Evolutionary conservation across 2,329 filamentous ascomycete species (phyloP).

Genomic region (Penicillium glabrum): DNA sequence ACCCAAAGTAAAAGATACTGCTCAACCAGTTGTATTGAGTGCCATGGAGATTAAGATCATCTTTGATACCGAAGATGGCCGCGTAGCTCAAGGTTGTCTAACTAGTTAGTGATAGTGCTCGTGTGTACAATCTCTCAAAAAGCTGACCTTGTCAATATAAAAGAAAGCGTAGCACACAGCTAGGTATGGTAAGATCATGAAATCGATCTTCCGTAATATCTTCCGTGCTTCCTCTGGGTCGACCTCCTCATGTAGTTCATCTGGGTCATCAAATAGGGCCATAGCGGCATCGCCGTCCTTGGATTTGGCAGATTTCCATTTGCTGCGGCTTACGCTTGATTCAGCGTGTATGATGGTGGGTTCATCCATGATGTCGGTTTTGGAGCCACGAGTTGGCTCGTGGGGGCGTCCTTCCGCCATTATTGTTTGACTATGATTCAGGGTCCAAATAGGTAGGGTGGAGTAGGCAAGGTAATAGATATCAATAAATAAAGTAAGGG

Average conservation of each 20-base stretch:
- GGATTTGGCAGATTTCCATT: conserved; percentile 30
- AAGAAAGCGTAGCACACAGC: conserved; percentile 56
- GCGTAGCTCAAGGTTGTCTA: conserved; percentile 62
- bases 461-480: neutral
- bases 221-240: conserved; percentile 49
- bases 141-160: conserved; percentile 47
- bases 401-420: conserved; percentile 14
- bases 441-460: neutral
- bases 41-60: conserved; percentile 58
- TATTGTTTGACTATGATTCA: neutral
- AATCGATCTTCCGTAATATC: conserved; percentile 57
- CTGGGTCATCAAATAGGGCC: conserved; percentile 49
- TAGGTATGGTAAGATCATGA: conserved; percentile 59
- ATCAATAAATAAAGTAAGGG: neutral
- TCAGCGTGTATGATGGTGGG: conserved; percentile 31
- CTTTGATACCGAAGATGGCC: conserved; percentile 63
- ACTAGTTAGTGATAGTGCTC: neutral
- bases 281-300: conserved; percentile 52
- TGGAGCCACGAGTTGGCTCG: conserved; percentile 14
- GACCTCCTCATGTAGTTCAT: conserved; percentile 48
- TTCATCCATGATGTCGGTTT: conserved; percentile 22
- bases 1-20: conserved; percentile 59
- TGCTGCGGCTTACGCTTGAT: conserved; percentile 18
- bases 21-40: conserved; percentile 59
- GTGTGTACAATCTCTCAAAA: neutral